These are phyloP conservation scores for Aspergillus melleus DNA, from an alignment of 2,329 filamentous ascomycete species.

Conservation along the genomic window DNA sequence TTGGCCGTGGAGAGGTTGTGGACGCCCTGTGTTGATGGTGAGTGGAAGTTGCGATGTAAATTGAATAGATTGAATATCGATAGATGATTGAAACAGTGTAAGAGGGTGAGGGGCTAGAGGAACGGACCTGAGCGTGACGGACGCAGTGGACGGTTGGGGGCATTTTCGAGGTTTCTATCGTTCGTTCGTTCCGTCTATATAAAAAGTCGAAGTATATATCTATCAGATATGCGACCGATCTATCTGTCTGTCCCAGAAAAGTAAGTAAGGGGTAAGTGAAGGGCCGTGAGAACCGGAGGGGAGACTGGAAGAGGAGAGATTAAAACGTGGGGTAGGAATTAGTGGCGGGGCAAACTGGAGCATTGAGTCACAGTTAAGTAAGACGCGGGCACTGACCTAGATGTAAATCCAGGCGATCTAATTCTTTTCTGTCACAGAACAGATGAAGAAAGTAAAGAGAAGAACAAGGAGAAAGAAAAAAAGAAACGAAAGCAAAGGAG, in stretches of 20 bases:
- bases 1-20: constrained; percentile 76
- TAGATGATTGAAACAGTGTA: neutral
- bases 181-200: neutral
- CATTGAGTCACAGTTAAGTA: neutral
- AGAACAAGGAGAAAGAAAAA: neutral
- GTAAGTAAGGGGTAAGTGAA: constrained; percentile 9
- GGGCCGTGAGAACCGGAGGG: neutral
- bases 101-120: neutral
- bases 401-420: neutral
- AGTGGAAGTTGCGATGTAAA: no score
- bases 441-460: neutral
- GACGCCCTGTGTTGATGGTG: constrained; percentile 55
- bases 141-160: constrained; percentile 46
- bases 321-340: neutral
- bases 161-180: constrained; percentile 28
- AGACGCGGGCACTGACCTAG: neutral
- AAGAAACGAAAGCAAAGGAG: neutral
- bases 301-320: neutral
- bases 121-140: constrained; percentile 47
- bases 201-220: neutral
- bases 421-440: neutral
- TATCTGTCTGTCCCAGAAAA: neutral
- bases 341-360: neutral
- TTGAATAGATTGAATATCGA: no score
- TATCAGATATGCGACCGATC: neutral